Conservation (phyloP, 495 filamentous ascomycete genomes). For the Arthonia radiata region DNA sequence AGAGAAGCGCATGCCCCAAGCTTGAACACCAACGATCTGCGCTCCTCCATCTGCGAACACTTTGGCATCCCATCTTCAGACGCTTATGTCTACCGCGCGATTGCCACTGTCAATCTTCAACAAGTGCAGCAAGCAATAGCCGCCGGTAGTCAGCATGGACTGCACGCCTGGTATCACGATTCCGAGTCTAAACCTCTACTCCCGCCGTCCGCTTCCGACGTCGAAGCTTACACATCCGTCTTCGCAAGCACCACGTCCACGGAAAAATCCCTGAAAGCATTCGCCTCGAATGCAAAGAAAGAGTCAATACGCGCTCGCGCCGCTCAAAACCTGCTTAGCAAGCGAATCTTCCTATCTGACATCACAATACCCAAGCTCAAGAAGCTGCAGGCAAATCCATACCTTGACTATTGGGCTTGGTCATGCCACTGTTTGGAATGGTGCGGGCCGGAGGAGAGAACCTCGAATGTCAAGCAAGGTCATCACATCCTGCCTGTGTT, state of each 20-base stretch:
- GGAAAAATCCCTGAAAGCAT: constrained; percentile 23
- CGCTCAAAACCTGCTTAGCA: constrained; percentile 21
- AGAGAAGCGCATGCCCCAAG: constrained; percentile 7
- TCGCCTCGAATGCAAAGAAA: constrained; percentile 32
- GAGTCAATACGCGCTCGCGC: constrained; percentile 23
- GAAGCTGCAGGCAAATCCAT: constrained; percentile 23
- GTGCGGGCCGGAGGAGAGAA: constrained; percentile 22
- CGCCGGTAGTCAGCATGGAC: constrained; percentile 17
- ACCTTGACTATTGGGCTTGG: constrained; percentile 29
- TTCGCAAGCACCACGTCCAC: constrained; percentile 25
- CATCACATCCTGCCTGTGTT: constrained; percentile 36
- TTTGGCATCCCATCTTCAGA: constrained; percentile 25
- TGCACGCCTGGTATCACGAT: constrained; percentile 19
- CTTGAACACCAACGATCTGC: constrained; percentile 17
- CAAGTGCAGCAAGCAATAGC: constrained; percentile 27
- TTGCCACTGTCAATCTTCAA: constrained; percentile 21
- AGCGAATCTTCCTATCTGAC: constrained; percentile 11
- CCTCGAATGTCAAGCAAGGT: constrained; percentile 13
- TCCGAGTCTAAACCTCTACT: constrained; percentile 7
- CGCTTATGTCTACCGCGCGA: constrained; percentile 32
- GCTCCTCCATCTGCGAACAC: constrained; percentile 21
- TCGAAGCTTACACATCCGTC: constrained; percentile 30
- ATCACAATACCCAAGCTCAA: constrained; percentile 16
- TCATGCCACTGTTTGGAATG: constrained; percentile 22
- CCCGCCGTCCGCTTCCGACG: constrained; percentile 23